phyloP scores from a whole-genome alignment of 2,329 filamentous ascomycete species.

The Cercospora zeina region DNA sequence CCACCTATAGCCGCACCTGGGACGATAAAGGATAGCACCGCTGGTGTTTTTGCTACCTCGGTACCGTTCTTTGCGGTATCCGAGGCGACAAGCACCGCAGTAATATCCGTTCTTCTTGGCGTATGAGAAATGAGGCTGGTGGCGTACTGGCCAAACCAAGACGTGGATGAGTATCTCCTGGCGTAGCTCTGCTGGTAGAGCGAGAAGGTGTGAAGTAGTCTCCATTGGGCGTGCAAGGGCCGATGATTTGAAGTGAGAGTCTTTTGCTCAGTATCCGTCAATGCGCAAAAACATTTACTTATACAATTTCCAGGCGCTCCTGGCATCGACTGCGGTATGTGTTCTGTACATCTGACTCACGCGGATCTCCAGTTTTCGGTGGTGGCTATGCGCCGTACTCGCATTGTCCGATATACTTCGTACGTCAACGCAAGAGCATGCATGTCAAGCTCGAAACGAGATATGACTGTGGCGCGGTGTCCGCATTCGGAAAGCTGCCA shows the following conservation, averaged over 20 bases:
- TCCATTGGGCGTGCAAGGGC: not conserved
- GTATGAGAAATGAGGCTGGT: no score
- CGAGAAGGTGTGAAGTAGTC: not conserved
- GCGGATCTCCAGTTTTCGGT: not conserved
- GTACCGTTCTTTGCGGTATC: not conserved
- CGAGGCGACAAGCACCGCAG: not conserved
- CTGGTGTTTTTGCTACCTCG: not conserved
- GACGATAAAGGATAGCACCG: not conserved
- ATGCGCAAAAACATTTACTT: not conserved
- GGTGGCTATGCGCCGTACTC: not conserved
- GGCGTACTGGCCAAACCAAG: not conserved
- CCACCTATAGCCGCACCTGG: not conserved
- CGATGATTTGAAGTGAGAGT: not conserved
- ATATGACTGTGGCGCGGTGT: not conserved
- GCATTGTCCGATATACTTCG: not conserved
- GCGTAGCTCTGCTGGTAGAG: slow-evolving; percentile 3
- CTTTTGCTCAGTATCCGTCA: not conserved
- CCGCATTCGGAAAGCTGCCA: not conserved
- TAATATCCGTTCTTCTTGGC: not conserved
- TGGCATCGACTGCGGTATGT: not conserved
- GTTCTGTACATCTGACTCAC: not conserved
- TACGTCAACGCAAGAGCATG: not conserved
- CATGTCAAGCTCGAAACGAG: not conserved
- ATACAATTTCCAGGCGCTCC: not conserved
- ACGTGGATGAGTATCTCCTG: slow-evolving; percentile 3